Evolutionary conservation across 192 early-diverging fungal species (phyloP), one percentile per base, ranked within the genome.

Genomic region (Backusella mclennaniae): DNA sequence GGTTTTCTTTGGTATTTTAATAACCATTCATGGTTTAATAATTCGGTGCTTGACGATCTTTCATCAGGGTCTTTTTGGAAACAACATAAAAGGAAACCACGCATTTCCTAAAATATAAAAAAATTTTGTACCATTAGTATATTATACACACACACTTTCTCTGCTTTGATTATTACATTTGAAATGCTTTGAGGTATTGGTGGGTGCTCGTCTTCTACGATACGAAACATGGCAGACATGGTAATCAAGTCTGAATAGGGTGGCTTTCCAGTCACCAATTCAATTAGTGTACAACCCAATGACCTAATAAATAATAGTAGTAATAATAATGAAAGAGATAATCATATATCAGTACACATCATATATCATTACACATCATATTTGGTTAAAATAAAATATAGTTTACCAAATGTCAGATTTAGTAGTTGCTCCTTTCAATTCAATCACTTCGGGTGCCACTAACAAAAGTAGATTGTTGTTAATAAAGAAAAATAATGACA

Each of bases 261-360:
- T 33, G 97, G 97, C 67, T 92, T 90, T 46, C 97, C 97, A 6
- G 96, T 95, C 35, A 97, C 81, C 75, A 99, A 82, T 83, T 99
- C 97, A 53, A 99, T 90, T 21, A 96, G 79, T 0, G 97, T 99
- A 77, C 96, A 98, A 35, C 97, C 97, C 33, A 99, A 84, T 71
- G 93, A 95, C 95, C 46, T 49, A 49, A n/a, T 39, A 39, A 11
- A 39, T 12, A 39, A 11, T 39, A 39, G 11, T 38, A 8, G 9
- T 8, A 39, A 38, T 38, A 38, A 38, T 0, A 38, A 1, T 8
- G 3, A 38, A 38, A 39, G 38, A 39, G 38, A 5, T 11, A 7
- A 39, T 39, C 1, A 39, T 39, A 39, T 39, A 12, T 39, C 3
- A 39, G 38, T 39, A 39, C 11, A 39, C 11, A 39, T 39, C 38